These are phyloP conservation scores for Apophysomyces trapeziformis DNA, from an alignment of 371 early-diverging fungal genomes.

Conservation along the genomic window DNA sequence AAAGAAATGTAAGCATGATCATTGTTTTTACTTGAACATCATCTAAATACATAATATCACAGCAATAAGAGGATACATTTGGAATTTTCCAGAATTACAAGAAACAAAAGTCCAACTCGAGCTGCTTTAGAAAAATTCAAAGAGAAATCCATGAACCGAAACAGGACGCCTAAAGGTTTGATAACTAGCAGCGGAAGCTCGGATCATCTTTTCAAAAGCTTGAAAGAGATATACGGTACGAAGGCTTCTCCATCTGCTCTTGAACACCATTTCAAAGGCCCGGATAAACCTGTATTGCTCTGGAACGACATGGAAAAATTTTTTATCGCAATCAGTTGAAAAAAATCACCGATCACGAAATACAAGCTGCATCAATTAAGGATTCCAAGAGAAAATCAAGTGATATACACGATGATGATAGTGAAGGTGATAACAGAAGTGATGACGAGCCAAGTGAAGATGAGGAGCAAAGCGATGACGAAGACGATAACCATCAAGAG, in stretches of 20 bases:
- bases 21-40: neutral
- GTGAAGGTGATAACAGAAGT: neutral
- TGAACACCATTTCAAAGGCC: neutral
- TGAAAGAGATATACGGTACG: neutral
- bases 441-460: neutral
- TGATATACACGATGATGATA: neutral
- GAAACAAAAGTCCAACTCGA: neutral
- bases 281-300: neutral
- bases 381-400: neutral
- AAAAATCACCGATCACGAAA: neutral
- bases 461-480: neutral
- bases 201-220: neutral
- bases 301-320: neutral
- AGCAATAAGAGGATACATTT: neutral
- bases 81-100: neutral
- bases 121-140: neutral
- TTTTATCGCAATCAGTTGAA: neutral
- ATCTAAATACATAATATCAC: neutral
- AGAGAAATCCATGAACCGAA: neutral
- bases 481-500: neutral
- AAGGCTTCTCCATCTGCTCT: neutral
- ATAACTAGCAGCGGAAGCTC: neutral
- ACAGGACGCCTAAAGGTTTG: neutral
- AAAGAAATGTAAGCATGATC: neutral
- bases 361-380: neutral